These are phyloP conservation scores for Beauveria rudraprayagi DNA, from an alignment of 2,329 filamentous ascomycete genomes.

Conservation along the genomic window DNA sequence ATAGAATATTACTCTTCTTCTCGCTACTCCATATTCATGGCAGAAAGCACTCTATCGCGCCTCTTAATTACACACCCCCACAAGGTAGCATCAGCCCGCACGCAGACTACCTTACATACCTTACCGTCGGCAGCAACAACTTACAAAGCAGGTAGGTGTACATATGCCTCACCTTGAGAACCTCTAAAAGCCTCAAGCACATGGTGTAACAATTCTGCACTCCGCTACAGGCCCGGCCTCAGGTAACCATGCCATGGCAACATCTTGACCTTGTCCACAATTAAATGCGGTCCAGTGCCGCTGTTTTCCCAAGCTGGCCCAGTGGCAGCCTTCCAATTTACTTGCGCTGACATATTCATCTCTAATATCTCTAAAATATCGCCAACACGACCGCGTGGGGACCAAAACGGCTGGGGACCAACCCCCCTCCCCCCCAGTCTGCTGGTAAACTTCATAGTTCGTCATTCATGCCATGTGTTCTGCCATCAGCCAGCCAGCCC, in stretches of 20 bases:
- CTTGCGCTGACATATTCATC: background rate
- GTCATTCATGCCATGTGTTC: background rate
- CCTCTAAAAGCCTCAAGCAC: background rate
- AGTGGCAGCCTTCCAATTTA: background rate
- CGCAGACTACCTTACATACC: background rate
- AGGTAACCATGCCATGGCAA: conserved; percentile 1
- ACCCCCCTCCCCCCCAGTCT: background rate
- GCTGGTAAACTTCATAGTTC: background rate
- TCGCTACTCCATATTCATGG: background rate
- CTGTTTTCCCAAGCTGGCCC: background rate
- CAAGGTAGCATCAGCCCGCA: background rate
- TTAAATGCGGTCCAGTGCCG: conserved; percentile 5
- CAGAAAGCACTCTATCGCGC: background rate
- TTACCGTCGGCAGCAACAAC: too few relatives aligned
- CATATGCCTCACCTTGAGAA: background rate
- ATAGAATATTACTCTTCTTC: conserved; percentile 8
- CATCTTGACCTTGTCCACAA: background rate
- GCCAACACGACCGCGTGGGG: background rate
- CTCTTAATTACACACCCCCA: background rate
- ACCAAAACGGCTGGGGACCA: background rate
- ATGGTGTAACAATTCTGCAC: background rate
- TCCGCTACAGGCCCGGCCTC: background rate
- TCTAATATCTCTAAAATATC: background rate
- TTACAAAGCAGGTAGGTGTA: background rate
- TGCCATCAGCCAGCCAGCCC: background rate